Evolutionary conservation across 306 rosid genomes (phyloP), one percentile per base, ranked within the genome.

Genomic region (Delonix regia): DNA sequence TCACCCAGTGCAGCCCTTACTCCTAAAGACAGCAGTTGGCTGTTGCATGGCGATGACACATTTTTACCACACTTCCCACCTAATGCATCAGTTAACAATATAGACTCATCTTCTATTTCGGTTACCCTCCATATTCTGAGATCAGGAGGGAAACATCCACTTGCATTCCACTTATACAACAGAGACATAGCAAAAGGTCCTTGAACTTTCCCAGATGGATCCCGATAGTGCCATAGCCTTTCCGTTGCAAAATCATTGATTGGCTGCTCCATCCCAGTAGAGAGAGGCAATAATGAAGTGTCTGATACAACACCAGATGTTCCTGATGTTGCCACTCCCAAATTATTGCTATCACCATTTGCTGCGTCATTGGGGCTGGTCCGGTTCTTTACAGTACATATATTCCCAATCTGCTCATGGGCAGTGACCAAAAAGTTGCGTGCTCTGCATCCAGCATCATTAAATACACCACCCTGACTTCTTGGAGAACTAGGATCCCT

Each of bases 161-260:
- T 83, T 33, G 64, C 60, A 74, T 57, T 85, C 99, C 99, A 96
- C 80, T 89, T 91, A 61, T 81, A 86, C 82, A 96, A 81, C 76
- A 87, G 94, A 68, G 49, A 47, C 88, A 90, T 76, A 69, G 91
- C 76, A 85, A 93, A 93, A 49, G 97, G 99, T 60, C 99, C 99
- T 84, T 90, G 97, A 85, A 88, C 63, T 82, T 90, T 93, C 80
- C 98, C 98, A 80, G 86, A 39, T 19, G 96, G 96, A 80, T 96
- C 99, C 82, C 69, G 92, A 82, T 96, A 96, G 82, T 88, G 88
- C 99, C 99, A 96, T 18, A 83, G 69, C 61, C 62, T 85, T 55
- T 91, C 92, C 52, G 82, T 81, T 78, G 86, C 80, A 80, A 64
- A 77, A 72, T 80, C 86, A 81, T 88, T 76, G 39, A 81, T 71